Conservation (phyloP, 1,139 yeast genomes). For the Yamadazyma diospyri region DNA sequence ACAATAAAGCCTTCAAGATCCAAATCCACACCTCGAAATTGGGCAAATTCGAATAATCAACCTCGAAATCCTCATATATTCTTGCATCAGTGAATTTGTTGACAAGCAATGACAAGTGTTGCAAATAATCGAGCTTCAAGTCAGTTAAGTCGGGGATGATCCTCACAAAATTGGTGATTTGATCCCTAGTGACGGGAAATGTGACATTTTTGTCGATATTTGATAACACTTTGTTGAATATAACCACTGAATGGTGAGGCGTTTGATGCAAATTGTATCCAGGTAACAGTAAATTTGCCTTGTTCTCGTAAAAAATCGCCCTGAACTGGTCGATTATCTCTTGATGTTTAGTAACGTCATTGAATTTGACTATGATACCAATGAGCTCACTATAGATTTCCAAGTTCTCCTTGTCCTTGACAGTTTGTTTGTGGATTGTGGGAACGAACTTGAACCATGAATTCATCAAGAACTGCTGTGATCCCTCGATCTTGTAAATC, state of each 20-base stretch:
- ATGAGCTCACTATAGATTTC: constrained; percentile 37
- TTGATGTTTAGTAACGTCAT: constrained; percentile 37
- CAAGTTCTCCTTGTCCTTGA: constrained; percentile 6
- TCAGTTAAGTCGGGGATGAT: constrained; percentile 17
- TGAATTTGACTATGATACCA: constrained; percentile 35
- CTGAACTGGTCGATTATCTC: constrained; percentile 31
- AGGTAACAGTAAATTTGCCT: constrained; percentile 10
- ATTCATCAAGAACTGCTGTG: constrained; percentile 34
- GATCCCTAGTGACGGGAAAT: constrained; percentile 7
- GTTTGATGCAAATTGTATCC: constrained; percentile 21
- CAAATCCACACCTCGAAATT: constrained; percentile 58
- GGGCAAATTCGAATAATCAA: constrained; percentile 5
- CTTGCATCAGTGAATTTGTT: constrained; percentile 37
- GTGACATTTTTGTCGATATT: constrained; percentile 40
- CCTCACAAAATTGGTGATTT: constrained; percentile 9
- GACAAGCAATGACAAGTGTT: constrained; percentile 53
- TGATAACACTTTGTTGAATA: constrained; percentile 50
- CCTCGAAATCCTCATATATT: constrained; percentile 8
- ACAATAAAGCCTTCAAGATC: constrained; percentile 67
- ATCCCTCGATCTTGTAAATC: constrained; percentile 21
- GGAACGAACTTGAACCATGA: constrained; percentile 44
- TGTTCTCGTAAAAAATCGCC: constrained; percentile 20
- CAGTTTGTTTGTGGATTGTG: constrained; percentile 11
- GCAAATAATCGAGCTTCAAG: constrained; percentile 55
- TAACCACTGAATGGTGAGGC: constrained; percentile 40